phyloP scores from a whole-genome alignment of 441 rosid species.

The Euphorbia schlechtendalii region DNA sequence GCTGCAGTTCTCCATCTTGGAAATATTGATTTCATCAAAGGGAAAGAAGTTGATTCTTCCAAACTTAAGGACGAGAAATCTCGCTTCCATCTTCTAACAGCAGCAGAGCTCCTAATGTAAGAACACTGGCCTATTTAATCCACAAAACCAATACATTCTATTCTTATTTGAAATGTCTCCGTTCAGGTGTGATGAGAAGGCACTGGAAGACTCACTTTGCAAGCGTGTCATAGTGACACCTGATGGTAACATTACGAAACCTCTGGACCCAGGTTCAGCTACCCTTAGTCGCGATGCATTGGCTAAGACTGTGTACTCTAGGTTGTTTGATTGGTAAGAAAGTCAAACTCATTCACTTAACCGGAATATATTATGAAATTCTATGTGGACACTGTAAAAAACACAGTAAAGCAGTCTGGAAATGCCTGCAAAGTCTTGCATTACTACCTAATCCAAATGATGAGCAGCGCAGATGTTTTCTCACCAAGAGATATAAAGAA shows the following conservation, averaged over 20 bases:
- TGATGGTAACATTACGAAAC: slow-evolving; percentile 60
- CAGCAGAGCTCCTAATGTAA: slow-evolving; percentile 61
- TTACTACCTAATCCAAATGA: neutral
- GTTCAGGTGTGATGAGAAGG: slow-evolving; percentile 55
- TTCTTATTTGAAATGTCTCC: slow-evolving; percentile 1
- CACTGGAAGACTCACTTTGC: slow-evolving; percentile 57
- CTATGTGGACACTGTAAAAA: slow-evolving; percentile 1
- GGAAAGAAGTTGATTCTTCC: slow-evolving; percentile 63
- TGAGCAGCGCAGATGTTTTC: neutral
- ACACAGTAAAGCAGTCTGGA: neutral
- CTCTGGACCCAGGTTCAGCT: slow-evolving; percentile 55
- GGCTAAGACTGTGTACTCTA: slow-evolving; percentile 63
- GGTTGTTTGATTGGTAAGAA: slow-evolving; percentile 62
- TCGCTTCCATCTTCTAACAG: slow-evolving; percentile 45
- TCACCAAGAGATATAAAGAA: neutral
- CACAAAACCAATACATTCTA: slow-evolving; percentile 4
- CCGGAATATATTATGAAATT: neutral
- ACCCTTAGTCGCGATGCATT: slow-evolving; percentile 55
- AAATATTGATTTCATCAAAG: slow-evolving; percentile 53
- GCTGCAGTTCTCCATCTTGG: slow-evolving; percentile 77
- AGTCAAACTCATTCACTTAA: slow-evolving; percentile 14
- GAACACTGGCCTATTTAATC: slow-evolving; percentile 1
- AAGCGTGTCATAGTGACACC: slow-evolving; percentile 73
- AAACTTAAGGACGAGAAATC: slow-evolving; percentile 57
- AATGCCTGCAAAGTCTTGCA: neutral